Percentiles rank a stretch among this genome's conserved stretches.
phyloP scores from a whole-genome alignment of 257 asterid genomes.

The Linderniella brevidens region DNA sequence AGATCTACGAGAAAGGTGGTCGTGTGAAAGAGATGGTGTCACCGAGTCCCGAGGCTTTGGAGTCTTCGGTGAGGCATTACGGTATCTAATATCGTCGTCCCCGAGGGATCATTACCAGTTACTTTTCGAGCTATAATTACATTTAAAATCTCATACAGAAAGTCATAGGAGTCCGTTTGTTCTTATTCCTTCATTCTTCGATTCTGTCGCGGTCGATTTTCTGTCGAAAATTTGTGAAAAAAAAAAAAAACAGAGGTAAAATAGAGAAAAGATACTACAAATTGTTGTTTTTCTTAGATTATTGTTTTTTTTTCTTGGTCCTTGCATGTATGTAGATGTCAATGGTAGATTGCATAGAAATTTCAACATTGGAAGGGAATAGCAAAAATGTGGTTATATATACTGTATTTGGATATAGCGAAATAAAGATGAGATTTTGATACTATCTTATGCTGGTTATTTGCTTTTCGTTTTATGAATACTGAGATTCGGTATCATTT shows the following conservation, averaged over 20 bases:
- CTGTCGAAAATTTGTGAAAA: no score
- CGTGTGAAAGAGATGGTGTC: constrained; percentile 69
- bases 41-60: constrained; percentile 72
- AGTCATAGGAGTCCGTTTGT: no score
- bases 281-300: no score
- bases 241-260: no score
- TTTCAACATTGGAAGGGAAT: constrained; percentile 33
- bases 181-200: constrained; percentile 54
- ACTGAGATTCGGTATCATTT: no score
- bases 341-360: constrained; percentile 21
- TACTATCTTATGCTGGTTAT: no score
- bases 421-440: constrained; percentile 35
- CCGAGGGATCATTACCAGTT: constrained; percentile 18
- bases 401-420: constrained; percentile 22
- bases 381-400: constrained; percentile 26
- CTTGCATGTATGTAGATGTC: no score
- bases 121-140: constrained; percentile 27
- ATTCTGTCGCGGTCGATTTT: no score
- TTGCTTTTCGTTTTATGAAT: no score
- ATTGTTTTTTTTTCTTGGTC: constrained; percentile 7
- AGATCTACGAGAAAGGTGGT: constrained; percentile 49
- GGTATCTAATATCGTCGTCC: constrained; percentile 19
- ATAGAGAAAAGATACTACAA: no score
- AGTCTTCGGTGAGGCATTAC: constrained; percentile 75
- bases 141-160: no score